These are phyloP conservation scores for Rubroboletus pulcherrimus DNA, from an alignment of 768 basidiomycete species.

Conservation along the genomic window DNA sequence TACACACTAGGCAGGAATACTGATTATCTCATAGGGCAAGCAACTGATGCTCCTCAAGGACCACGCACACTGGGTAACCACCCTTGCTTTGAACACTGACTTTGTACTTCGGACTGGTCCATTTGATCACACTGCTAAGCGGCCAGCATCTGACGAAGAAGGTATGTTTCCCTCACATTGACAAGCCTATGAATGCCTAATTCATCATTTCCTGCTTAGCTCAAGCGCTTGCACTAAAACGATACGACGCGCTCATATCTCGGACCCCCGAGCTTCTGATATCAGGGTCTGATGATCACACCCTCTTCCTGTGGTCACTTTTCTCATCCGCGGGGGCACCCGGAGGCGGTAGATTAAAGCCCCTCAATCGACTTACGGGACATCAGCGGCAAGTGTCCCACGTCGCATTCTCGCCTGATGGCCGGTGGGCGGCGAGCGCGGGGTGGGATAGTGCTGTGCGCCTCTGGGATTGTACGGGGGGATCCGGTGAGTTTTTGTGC, in stretches of 20 bases:
- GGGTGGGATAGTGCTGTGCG: constrained; percentile 90
- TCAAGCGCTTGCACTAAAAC: constrained; percentile 66
- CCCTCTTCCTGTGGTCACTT: constrained; percentile 91
- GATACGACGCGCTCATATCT: constrained; percentile 70
- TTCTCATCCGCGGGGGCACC: constrained; percentile 47
- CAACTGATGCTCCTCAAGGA: constrained; percentile 83
- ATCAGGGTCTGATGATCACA: constrained; percentile 97
- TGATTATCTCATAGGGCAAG: constrained; percentile 57
- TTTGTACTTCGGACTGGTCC: constrained; percentile 93
- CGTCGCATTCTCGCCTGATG: constrained; percentile 93
- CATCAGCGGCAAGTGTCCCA: constrained; percentile 95
- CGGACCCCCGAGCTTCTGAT: constrained; percentile 77
- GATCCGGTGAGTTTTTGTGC: constrained; percentile 36
- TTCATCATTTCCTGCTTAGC: constrained; percentile 41
- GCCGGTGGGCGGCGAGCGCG: constrained; percentile 85
- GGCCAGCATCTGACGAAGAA: constrained; percentile 76
- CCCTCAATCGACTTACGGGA: constrained; percentile 78
- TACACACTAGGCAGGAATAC: neutral
- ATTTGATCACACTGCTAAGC: constrained; percentile 83
- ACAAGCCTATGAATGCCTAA: neutral
- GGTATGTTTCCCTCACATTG: constrained; percentile 42
- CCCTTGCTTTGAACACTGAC: constrained; percentile 91
- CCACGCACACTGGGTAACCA: constrained; percentile 99
- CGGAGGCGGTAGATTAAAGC: constrained; percentile 54
- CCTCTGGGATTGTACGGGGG: constrained; percentile 75